These are phyloP conservation scores for Dendrocalamus latiflorus DNA, from an alignment of 202 grass and related monocot species.

Conservation along the genomic window DNA sequence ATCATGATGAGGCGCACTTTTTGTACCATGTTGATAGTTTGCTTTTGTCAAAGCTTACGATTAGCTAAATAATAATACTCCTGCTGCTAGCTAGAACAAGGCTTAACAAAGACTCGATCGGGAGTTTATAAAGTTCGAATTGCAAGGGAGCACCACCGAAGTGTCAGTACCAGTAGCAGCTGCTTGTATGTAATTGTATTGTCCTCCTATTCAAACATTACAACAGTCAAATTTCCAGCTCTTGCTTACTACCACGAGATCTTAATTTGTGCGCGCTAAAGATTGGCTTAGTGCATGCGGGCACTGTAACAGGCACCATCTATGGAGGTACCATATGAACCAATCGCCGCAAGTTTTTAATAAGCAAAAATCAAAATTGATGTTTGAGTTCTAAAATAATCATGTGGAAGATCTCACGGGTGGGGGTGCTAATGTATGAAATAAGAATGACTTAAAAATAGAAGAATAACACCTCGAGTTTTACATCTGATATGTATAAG, in stretches of 20 bases:
- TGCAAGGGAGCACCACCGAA: neutral
- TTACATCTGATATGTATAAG: neutral
- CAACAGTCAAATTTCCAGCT: neutral
- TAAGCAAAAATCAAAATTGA: neutral
- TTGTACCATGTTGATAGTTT: conserved; percentile 19
- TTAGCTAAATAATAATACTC: neutral
- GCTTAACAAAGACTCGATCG: conserved; percentile 14
- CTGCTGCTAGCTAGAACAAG: neutral
- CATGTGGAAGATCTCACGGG: too few species aligned
- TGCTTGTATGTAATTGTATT: neutral
- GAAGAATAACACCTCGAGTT: neutral
- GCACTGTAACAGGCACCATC: neutral
- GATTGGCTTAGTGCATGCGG: neutral
- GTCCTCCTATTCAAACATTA: neutral
- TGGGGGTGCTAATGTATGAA: neutral
- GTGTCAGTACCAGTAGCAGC: neutral
- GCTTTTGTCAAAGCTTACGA: neutral
- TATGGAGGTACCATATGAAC: neutral
- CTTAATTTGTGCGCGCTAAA: neutral
- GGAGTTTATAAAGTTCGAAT: neutral
- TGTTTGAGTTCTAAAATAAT: neutral
- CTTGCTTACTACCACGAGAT: too few species aligned
- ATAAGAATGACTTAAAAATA: neutral
- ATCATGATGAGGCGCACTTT: conserved; percentile 16
- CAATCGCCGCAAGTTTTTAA: too few species aligned